Evolutionary conservation across 2,329 filamentous ascomycete species (phyloP), one percentile per base, ranked within the genome.

Genomic region (Fusarium sp.): DNA sequence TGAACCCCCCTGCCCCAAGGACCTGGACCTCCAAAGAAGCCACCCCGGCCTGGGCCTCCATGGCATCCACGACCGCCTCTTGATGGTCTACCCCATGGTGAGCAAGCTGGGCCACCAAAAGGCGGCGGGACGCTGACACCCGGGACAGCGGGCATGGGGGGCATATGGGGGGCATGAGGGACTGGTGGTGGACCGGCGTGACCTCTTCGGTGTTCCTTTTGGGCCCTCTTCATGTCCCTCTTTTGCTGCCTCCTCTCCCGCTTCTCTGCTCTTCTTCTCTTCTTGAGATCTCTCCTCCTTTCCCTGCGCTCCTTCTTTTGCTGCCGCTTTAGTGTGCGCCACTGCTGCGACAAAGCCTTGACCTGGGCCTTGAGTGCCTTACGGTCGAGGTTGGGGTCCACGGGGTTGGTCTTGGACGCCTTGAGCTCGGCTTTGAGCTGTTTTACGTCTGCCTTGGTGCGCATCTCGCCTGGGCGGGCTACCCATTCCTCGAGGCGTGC

Each of bases 401-500:
- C 2, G 29, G 45, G 9, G 29, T 65, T 33, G 68, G 76, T 67
- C 16, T 81, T 84, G 16, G 81, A 83, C 2, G 80, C 79, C 63
- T 86, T 86, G 65, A 90, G 84, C 29, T 88, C 82, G 14, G 83
- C 77, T 36, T 80, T 83, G 4, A 88, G 80, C 29, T 81, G 74
- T 50, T 82, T 81, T 4, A 90, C 79, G 29, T 84, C 83, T 6
- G 83, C 81, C 68, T 81, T 86, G 10, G 86, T 89, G 70, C 88
- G 84, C 7, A 84, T 82, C 60, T 87, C 82, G 0, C 89, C 85
- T 0, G 89, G 88, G 40, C 85, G 82, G 10, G 84, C 80, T 2
- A 89, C 83, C 88, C 88, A 91, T 9, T 82, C 79, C 25, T 82
- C 73, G 18, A 91, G 81, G 5, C 84, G 83, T 14, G 82, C 77